A percentile compares a stretch with the other conserved stretches of the same genome.
These are phyloP conservation scores for Barnettozyma wickerhamii DNA, from an alignment of 805 yeast species.

Conservation along the genomic window DNA sequence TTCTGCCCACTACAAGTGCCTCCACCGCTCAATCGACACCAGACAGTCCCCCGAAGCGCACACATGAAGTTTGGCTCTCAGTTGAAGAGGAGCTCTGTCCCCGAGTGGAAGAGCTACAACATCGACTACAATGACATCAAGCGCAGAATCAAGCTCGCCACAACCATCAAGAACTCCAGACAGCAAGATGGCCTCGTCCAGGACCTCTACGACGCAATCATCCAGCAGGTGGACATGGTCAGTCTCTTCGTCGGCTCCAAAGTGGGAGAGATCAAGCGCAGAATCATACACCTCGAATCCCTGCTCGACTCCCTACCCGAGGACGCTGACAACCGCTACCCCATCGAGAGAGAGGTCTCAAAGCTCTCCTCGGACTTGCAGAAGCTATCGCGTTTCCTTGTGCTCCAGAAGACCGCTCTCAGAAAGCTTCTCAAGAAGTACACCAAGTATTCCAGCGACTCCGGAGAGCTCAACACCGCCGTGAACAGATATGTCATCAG, in stretches of 20 bases:
- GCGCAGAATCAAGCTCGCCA: slow-evolving; percentile 54
- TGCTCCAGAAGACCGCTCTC: slow-evolving; percentile 70
- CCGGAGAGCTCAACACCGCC: slow-evolving; percentile 23
- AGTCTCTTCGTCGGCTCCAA: slow-evolving; percentile 62
- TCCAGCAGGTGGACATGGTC: slow-evolving; percentile 56
- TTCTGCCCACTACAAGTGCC: too few relatives aligned
- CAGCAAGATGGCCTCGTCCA: slow-evolving; percentile 13
- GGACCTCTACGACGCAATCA: slow-evolving; percentile 39
- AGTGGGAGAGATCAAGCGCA: slow-evolving; percentile 60
- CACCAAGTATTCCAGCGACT: slow-evolving; percentile 38
- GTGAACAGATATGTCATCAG: slow-evolving; percentile 32
- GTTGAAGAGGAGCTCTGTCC: slow-evolving; percentile 68
- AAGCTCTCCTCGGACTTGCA: slow-evolving; percentile 50
- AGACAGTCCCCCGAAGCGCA: too few relatives aligned
- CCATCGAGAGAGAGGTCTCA: slow-evolving; percentile 7
- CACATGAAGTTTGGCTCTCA: slow-evolving; percentile 93
- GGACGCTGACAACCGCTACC: neutral
- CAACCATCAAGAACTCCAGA: slow-evolving; percentile 10
- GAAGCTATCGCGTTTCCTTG: slow-evolving; percentile 62
- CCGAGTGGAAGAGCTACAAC: slow-evolving; percentile 84
- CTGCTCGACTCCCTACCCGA: slow-evolving; percentile 20
- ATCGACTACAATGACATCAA: slow-evolving; percentile 80
- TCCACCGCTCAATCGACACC: too few relatives aligned
- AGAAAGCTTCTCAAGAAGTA: slow-evolving; percentile 72
- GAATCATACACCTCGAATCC: slow-evolving; percentile 36